Evolutionary conservation across 2,329 filamentous ascomycete genomes (phyloP).

Genomic region (Phaeosphaeriaceae sp.): DNA sequence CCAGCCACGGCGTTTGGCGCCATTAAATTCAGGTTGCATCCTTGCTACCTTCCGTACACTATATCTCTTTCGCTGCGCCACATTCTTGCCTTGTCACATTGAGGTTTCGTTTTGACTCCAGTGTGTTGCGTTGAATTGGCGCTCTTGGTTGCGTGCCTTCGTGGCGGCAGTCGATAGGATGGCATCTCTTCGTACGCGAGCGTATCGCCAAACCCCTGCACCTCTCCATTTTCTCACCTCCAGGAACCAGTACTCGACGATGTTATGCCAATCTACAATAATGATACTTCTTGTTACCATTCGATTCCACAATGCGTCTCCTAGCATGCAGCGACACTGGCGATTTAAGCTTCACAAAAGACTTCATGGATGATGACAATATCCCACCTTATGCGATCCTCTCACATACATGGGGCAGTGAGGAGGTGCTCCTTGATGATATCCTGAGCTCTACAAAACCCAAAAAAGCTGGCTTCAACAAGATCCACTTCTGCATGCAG

Average conservation of each 20-base stretch:
- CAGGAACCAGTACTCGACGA: neutral
- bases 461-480: slow-evolving; percentile 7
- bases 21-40: neutral
- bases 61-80: neutral
- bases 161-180: neutral
- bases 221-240: neutral
- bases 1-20: neutral
- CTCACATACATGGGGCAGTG: slow-evolving; percentile 11
- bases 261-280: neutral
- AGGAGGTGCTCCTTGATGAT: slow-evolving; percentile 12
- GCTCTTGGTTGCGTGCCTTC: neutral
- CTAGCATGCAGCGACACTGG: neutral
- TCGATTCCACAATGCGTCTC: neutral
- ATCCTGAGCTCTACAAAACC: neutral
- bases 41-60: neutral
- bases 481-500: slow-evolving; percentile 7
- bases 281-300: neutral
- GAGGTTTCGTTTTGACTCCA: neutral
- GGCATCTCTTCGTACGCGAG: neutral
- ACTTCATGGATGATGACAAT: neutral
- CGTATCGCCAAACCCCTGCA: neutral
- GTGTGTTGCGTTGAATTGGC: neutral
- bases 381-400: slow-evolving; percentile 14
- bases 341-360: slow-evolving; percentile 2
- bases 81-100: neutral